Evolutionary conservation across 345 rosid species (phyloP), one percentile per base, ranked within the genome.

Genomic region (Aquilaria malaccensis): DNA sequence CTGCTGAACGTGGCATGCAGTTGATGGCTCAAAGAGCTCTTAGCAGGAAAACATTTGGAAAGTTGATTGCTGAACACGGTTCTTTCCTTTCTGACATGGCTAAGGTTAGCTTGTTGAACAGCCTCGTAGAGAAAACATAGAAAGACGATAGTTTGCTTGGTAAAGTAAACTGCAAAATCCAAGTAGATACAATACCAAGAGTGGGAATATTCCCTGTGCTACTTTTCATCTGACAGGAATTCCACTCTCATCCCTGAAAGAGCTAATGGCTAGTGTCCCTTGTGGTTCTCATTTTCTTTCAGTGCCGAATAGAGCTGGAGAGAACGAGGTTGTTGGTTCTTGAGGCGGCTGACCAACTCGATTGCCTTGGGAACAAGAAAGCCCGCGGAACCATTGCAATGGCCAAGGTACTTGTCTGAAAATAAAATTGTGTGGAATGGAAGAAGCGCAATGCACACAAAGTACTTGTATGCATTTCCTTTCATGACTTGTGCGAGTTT

Each of bases 1-100:
- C 95, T 51, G 95, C 99, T 15, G 99, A 94, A 83, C 96, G 99
- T 48, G 97, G 97, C 67, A 90, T 94, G 96, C 80, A 86, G 81
- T 33, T 94, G 77, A 90, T 86, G 97, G 90, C 80, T 70, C 77
- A 77, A 72, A 86, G 95, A 74, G 96, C 99, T 57, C 85, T 90
- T 33, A 77, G 62, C 41, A 84, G 96, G 77, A 87, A 73, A 80
- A 74, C 88, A 13, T 90, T 94, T 55, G 97, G 99, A 61, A 86
- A 80, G 80, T 73, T 80, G 61, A 90, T 94, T 68, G 92, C 97
- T 33, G 80, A 94, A 67, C 97, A 90, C 7, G 97, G 96, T 58
- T 79, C 97, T 30, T 94, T 90, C 74, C 89, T 80, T 62, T 84
- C 96, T 33, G 95, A 94, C 70, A 62, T 84, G 74, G 97, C 97